phyloP scores from a whole-genome alignment of 805 yeast species.

The Pichia gijzeniarum region DNA sequence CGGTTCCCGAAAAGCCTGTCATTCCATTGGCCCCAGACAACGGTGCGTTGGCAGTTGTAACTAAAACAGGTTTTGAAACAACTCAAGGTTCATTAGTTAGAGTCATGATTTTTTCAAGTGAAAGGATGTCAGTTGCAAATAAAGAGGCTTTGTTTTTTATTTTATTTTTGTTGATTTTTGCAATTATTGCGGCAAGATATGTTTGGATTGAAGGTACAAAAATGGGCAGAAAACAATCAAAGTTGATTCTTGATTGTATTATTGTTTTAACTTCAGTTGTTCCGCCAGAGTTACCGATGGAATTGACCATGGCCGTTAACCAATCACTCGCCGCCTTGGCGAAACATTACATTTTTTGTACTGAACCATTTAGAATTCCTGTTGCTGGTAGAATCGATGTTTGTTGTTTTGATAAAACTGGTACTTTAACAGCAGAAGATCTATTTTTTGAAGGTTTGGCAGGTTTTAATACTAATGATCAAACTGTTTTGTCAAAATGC shows the following conservation, averaged over 20 bases:
- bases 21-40: slow-evolving; percentile 74
- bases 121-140: slow-evolving; percentile 93
- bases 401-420: slow-evolving; percentile 97
- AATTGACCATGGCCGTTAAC: slow-evolving; percentile 96
- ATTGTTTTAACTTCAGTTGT: slow-evolving; percentile 95
- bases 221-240: slow-evolving; percentile 93
- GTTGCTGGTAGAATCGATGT: slow-evolving; percentile 97
- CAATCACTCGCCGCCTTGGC: slow-evolving; percentile 81
- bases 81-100: slow-evolving; percentile 96
- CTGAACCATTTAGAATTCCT: slow-evolving; percentile 98
- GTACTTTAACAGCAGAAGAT: slow-evolving; percentile 96
- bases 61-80: slow-evolving; percentile 97
- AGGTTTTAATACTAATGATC: slow-evolving; percentile 53
- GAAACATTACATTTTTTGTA: slow-evolving; percentile 87
- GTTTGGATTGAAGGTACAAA: slow-evolving; percentile 97
- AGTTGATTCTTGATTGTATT: slow-evolving; percentile 90
- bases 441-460: slow-evolving; percentile 94
- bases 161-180: slow-evolving; percentile 81
- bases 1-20: slow-evolving; percentile 47
- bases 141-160: slow-evolving; percentile 91
- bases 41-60: slow-evolving; percentile 87
- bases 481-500: slow-evolving; percentile 47
- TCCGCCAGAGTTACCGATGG: slow-evolving; percentile 99
- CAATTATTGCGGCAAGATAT: slow-evolving; percentile 93
- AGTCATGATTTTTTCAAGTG: slow-evolving; percentile 95